Base-by-base conservation (phyloP, 192 early-diverging fungal genomes). In the Pecoramyces ruminantium region DNA sequence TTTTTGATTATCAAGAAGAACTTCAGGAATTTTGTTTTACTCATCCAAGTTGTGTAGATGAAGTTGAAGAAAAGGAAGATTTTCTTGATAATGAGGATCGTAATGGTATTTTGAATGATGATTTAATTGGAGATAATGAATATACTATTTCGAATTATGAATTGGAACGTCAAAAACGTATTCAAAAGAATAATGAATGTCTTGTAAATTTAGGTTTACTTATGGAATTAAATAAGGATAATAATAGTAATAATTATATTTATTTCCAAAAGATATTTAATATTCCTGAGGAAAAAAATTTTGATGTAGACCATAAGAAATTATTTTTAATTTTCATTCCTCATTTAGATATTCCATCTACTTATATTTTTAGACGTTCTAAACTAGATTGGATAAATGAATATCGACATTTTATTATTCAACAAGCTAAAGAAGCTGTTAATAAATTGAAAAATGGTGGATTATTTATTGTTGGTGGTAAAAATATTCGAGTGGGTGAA, bases 201-300 rank as follows among this genome's bases (percentile, higher is more conserved):
- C 82, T 92, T 1, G 83, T 92, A 4, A 83, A 86, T 42, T 79
- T 92, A 87, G 95, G 95, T 0, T 84, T 96, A 15, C 90, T 94
- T 15, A 95, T 94, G 12, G 94, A 95, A 30, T 83, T 96, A 40
- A 92, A 29, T 34, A 79, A 83, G 13, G 82, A 86, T 15, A 80
- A 78, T 29, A n/a, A 85, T n/a, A 67, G 51, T 79, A 82, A 86
- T 38, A 85, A 86, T 67, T 58, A 80, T 2, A 28, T 67, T 58
- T 30, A 82, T 27, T 83, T 86, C 38, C 27, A 38, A n/a, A 81
- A 81, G 0, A 40, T 86, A 12, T 29, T 85, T 25, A 29, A 80
- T 25, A 78, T 42, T 28, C 83, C 85, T 17, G 28, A 25, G 27
- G 29, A 83, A 29, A 58, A 79, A 9, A 17, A 79, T 30, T 38